These are phyloP conservation scores for Pythium vanterpoolii DNA, from an alignment of 352 stramenopile genomes.

Conservation along the genomic window DNA sequence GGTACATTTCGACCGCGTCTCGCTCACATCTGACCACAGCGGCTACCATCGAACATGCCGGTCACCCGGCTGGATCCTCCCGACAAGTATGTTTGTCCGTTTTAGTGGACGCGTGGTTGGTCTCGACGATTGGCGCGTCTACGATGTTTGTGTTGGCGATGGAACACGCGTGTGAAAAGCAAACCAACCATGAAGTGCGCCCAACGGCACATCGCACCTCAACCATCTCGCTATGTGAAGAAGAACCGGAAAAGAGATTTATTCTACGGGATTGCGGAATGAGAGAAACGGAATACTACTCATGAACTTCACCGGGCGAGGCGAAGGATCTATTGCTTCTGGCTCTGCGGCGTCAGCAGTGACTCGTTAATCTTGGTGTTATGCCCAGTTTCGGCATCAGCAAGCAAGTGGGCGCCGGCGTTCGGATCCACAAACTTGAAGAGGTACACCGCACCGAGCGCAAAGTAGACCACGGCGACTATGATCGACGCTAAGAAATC, in stretches of 20 bases:
- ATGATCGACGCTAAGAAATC: constrained; percentile 64
- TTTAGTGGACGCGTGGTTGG: constrained; percentile 89
- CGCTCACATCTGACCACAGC: too few species aligned
- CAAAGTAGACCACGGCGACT: constrained; percentile 44
- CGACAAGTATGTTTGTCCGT: constrained; percentile 80
- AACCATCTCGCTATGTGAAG: constrained; percentile 68
- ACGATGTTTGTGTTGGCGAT: constrained; percentile 93
- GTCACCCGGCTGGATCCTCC: constrained; percentile 1
- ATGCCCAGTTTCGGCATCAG: constrained; percentile 15
- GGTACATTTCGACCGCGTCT: not conserved
- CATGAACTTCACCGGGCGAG: not conserved
- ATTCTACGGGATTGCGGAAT: not conserved
- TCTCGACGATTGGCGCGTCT: constrained; percentile 91
- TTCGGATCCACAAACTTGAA: constrained; percentile 12
- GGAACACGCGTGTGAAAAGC: constrained; percentile 72
- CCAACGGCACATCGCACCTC: constrained; percentile 88
- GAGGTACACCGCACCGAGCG: constrained; percentile 35
- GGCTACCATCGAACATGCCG: not conserved
- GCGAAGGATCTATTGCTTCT: constrained; percentile 12
- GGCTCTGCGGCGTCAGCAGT: constrained; percentile 23
- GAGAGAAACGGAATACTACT: not conserved
- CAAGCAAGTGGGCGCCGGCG: constrained; percentile 11
- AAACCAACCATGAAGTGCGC: constrained; percentile 82
- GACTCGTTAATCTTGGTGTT: constrained; percentile 23
- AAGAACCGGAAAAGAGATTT: not conserved